Percentiles rank a stretch among this genome's conserved stretches.
These are phyloP conservation scores for Epichloe uncinata DNA, from an alignment of 2,329 filamentous ascomycete genomes.

Conservation along the genomic window DNA sequence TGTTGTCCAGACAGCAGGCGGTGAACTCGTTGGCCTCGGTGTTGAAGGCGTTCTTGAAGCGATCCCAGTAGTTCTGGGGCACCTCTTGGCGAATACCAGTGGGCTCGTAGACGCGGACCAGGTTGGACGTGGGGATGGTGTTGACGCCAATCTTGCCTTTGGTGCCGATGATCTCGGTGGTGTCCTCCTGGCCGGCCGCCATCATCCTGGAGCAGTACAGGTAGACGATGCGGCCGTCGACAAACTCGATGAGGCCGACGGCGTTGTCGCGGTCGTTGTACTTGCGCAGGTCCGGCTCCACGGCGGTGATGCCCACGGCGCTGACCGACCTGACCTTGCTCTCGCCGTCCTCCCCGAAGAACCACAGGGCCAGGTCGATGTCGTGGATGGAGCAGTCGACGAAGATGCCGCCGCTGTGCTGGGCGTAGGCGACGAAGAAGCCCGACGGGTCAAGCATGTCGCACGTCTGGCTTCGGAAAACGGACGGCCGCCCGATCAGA, in stretches of 20 bases:
- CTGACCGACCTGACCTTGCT: slow-evolving; percentile 14
- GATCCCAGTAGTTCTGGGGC: slow-evolving; percentile 47
- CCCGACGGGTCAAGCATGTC: slow-evolving; percentile 51
- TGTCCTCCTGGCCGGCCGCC: slow-evolving; percentile 53
- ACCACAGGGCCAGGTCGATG: slow-evolving; percentile 28
- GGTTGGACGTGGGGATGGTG: slow-evolving; percentile 37
- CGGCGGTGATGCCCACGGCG: slow-evolving; percentile 16
- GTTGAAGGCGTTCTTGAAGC: slow-evolving; percentile 51
- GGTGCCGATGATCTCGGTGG: slow-evolving; percentile 54
- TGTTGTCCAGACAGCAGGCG: slow-evolving; percentile 41
- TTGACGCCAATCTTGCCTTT: slow-evolving; percentile 51
- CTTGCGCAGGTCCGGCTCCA: slow-evolving; percentile 14
- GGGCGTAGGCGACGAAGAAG: slow-evolving; percentile 54
- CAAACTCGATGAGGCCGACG: slow-evolving; percentile 50
- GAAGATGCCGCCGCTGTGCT: slow-evolving; percentile 54
- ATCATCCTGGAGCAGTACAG: slow-evolving; percentile 54
- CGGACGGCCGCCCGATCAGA: slow-evolving; percentile 43
- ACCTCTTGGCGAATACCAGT: slow-evolving; percentile 39
- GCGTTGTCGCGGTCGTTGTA: slow-evolving; percentile 19
- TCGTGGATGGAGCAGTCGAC: slow-evolving; percentile 59
- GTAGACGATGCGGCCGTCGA: slow-evolving; percentile 48
- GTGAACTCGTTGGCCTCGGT: slow-evolving; percentile 51
- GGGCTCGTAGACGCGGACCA: slow-evolving; percentile 41
- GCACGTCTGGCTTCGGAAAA: slow-evolving; percentile 53
- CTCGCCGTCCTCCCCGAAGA: slow-evolving; percentile 15